Percentiles rank a stretch among this genome's conserved stretches.
Conservation (phyloP, 208 protist genomes). For the Trichomonas vaginalis region DNA sequence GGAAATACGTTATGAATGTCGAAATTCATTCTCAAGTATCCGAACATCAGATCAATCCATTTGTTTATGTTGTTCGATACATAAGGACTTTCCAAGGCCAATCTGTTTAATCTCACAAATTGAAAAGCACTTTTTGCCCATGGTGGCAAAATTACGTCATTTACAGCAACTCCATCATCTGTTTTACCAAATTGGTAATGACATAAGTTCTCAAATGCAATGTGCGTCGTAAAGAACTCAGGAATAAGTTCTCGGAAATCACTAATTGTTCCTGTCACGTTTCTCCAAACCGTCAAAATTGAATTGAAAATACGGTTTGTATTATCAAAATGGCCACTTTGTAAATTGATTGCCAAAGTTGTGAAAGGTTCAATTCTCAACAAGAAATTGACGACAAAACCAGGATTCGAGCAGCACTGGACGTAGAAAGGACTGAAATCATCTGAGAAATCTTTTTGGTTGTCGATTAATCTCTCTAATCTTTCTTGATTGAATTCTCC, state of each 20-base stretch:
- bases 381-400: constrained; percentile 31
- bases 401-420: constrained; percentile 21
- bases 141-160: constrained; percentile 32
- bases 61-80: constrained; percentile 67
- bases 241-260: constrained; percentile 1
- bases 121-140: constrained; percentile 30
- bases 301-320: neutral
- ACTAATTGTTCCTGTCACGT: too few relatives aligned
- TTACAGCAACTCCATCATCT: neutral
- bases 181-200: neutral
- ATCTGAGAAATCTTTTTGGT: neutral
- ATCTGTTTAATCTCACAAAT: constrained; percentile 32
- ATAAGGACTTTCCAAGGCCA: constrained; percentile 35
- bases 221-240: neutral
- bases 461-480: neutral
- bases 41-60: constrained; percentile 95
- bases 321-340: constrained; percentile 10
- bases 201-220: neutral
- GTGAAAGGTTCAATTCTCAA: constrained; percentile 32
- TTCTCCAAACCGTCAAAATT: neutral
- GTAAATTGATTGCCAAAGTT: constrained; percentile 24
- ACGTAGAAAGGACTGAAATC: neutral
- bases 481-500: neutral
- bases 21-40: constrained; percentile 22
- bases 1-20: neutral